Percentiles rank a stretch among this genome's conserved stretches.
phyloP scores from a whole-genome alignment of 345 rosid genomes.

The Eucalyptus camaldulensis region DNA sequence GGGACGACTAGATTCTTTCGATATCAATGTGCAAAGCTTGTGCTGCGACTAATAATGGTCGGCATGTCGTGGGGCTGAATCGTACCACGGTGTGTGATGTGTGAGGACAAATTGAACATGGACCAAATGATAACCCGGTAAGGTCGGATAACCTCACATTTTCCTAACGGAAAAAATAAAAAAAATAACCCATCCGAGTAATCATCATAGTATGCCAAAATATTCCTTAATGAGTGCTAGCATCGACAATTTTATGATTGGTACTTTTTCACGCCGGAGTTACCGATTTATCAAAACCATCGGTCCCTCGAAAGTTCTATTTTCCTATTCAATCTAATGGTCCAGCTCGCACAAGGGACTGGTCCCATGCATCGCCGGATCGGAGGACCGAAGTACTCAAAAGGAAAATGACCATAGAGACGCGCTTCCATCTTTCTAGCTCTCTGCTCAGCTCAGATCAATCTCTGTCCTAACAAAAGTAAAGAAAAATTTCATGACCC shows the following conservation, averaged over 20 bases:
- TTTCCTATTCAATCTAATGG: background rate
- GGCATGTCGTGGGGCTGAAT: background rate
- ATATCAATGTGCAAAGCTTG: background rate
- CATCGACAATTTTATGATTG: background rate
- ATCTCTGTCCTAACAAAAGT: background rate
- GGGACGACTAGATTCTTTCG: background rate
- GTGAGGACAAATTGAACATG: background rate
- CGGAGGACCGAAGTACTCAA: background rate
- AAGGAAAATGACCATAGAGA: background rate
- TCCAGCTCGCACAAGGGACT: background rate
- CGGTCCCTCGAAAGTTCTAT: background rate
- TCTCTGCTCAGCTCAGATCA: background rate
- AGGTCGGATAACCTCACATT: background rate
- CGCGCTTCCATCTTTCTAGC: background rate
- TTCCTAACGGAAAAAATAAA: background rate
- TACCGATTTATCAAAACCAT: background rate
- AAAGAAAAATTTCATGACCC: background rate
- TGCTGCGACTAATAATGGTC: background rate
- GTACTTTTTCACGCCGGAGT: background rate
- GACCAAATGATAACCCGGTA: background rate
- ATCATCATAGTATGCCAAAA: background rate
- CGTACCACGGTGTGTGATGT: background rate
- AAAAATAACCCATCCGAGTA: background rate
- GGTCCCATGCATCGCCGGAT: background rate
- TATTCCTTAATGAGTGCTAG: background rate